These are phyloP conservation scores for Ceratocystis colombiana DNA, from an alignment of 2,329 filamentous ascomycete genomes.

Conservation along the genomic window DNA sequence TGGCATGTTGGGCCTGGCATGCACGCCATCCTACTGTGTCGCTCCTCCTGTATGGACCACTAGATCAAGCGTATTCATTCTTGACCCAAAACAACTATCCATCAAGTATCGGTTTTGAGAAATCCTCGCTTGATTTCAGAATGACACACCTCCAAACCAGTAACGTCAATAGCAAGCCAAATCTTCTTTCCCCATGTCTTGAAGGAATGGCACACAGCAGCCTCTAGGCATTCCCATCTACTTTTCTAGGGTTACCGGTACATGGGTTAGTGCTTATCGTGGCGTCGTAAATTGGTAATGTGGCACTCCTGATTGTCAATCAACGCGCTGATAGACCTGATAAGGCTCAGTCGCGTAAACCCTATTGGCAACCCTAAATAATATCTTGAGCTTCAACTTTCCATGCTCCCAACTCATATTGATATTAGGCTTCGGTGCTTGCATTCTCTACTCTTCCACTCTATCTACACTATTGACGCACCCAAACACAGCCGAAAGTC, in stretches of 20 bases:
- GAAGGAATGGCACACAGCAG: too few species aligned
- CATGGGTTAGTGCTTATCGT: too few species aligned
- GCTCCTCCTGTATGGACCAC: neutral
- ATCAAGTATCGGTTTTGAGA: conserved; percentile 3
- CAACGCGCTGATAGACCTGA: conserved; percentile 6
- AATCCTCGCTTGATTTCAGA: conserved; percentile 13
- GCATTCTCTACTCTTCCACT: neutral
- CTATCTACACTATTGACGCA: neutral
- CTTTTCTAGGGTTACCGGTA: too few species aligned
- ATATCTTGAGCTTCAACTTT: neutral
- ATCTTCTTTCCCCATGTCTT: too few species aligned
- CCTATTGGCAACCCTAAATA: neutral
- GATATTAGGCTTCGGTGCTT: neutral
- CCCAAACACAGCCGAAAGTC: neutral
- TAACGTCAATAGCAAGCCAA: neutral
- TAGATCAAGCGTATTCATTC: conserved; percentile 7
- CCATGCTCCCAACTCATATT: neutral
- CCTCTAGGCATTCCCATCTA: too few species aligned
- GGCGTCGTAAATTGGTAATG: neutral
- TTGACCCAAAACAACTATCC: neutral
- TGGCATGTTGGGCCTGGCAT: conserved; percentile 4
- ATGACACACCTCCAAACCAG: neutral
- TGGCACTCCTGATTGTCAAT: neutral
- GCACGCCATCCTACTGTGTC: neutral
- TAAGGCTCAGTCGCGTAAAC: neutral